Conservation (phyloP, 495 filamentous ascomycete genomes). For the Aspergillus funiculosus region DNA sequence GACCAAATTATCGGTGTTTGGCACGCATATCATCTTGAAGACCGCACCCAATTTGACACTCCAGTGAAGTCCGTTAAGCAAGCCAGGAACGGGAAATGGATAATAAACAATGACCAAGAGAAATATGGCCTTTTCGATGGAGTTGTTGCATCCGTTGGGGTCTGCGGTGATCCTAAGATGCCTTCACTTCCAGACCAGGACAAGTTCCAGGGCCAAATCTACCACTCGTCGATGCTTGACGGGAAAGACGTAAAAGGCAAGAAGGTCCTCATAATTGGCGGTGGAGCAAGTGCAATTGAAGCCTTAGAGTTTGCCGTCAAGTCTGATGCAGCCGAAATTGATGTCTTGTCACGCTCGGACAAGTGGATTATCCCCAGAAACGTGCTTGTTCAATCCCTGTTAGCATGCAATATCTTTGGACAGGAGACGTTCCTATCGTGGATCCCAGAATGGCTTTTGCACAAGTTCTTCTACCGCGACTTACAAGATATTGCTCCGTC, state of each 20-base stretch:
- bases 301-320: conserved; percentile 73
- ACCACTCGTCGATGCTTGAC: conserved; percentile 68
- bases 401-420: conserved; percentile 74
- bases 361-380: conserved; percentile 90
- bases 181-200: conserved; percentile 60
- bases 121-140: conserved; percentile 69
- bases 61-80: conserved; percentile 61
- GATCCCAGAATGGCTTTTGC: conserved; percentile 70
- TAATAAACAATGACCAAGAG: conserved; percentile 70
- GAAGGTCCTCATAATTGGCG: conserved; percentile 68
- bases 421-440: conserved; percentile 67
- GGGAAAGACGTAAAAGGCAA: conserved; percentile 66
- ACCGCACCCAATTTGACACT: conserved; percentile 65
- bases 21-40: conserved; percentile 67
- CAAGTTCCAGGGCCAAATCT: conserved; percentile 60
- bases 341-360: conserved; percentile 70
- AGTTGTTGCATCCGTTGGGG: conserved; percentile 69
- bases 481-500: conserved; percentile 69
- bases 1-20: conserved; percentile 64
- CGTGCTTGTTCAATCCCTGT: conserved; percentile 62
- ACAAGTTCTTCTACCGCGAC: conserved; percentile 79
- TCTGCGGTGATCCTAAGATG: conserved; percentile 72
- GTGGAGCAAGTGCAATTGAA: conserved; percentile 78
- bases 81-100: conserved; percentile 65
- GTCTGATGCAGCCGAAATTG: conserved; percentile 58